A percentile compares a stretch with the other conserved stretches of the same genome.
These are phyloP conservation scores for Macrocybe sp. DNA, from an alignment of 1,284 basidiomycete genomes.

Conservation along the genomic window DNA sequence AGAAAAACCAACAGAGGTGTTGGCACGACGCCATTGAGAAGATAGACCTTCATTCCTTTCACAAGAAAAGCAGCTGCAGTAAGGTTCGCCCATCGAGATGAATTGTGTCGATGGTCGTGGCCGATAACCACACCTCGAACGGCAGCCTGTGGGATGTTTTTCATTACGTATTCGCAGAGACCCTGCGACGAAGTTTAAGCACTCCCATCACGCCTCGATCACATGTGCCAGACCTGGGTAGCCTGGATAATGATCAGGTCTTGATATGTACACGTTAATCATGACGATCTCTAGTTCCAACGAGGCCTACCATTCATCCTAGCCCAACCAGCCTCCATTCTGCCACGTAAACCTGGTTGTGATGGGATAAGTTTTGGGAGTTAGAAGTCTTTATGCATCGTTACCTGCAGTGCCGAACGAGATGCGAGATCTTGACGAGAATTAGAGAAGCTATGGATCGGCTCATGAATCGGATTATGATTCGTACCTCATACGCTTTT, in stretches of 20 bases:
- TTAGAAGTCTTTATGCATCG: constrained; percentile 7
- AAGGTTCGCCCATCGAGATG: constrained; percentile 69
- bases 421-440: constrained; percentile 52
- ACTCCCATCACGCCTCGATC: background rate
- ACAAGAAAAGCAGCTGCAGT: constrained; percentile 67
- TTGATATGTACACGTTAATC: constrained; percentile 12
- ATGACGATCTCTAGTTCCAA: background rate
- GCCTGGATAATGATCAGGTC: constrained; percentile 80
- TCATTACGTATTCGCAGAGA: constrained; percentile 64
- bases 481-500: constrained; percentile 51
- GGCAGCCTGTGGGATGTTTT: constrained; percentile 46
- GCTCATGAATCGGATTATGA: background rate
- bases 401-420: constrained; percentile 84
- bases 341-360: constrained; percentile 62
- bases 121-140: constrained; percentile 73
- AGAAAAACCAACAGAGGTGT: constrained; percentile 59
- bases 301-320: constrained; percentile 63
- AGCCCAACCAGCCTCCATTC: constrained; percentile 83
- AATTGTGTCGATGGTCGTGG: constrained; percentile 78
- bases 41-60: constrained; percentile 62
- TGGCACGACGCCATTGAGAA: constrained; percentile 68
- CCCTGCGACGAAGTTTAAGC: constrained; percentile 40
- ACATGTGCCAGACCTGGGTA: constrained; percentile 51
- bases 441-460: constrained; percentile 4
- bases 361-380: constrained; percentile 1